Base-by-base conservation (phyloP, 306 rosid species). In the Pyrus bretschneideri region DNA sequence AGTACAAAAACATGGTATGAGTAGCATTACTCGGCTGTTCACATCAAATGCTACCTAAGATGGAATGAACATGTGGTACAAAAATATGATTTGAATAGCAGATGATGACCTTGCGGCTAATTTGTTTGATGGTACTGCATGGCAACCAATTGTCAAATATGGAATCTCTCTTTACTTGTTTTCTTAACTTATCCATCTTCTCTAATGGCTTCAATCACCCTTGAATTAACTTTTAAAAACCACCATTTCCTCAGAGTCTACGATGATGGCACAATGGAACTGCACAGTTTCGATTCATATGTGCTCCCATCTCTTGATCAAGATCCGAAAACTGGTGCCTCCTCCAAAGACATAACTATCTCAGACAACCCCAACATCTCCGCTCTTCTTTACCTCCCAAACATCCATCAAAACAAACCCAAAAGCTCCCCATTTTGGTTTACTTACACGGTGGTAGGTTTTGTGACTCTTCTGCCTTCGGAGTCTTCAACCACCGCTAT, bases 391-490 rank as follows among this genome's bases (percentile, higher is more conserved):
- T 86, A 80, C 81, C 89, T 88, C 65, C 90, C 86, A 13, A 77
- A 74, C 45, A 45, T 67, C 10, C 27, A 73, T 44, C 10, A 25
- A 27, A 45, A 59, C 69, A 51, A 10, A 42, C 2, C 35, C 72
- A 76, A 9, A 86, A 70, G 74, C 25, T 88, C 4, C 91, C 91
- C 10, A 35, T 89, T 67, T 63, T 87, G 76, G 82, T 86, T 63
- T 86, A 83, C 76, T 85, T 79, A 67, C 91, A 89, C 18, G 91
- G 89, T 0, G 89, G 93, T 10, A 86, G 57, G 1, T 81, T 87
- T 72, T 57, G 79, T 0, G 89, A 80, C 33, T 31, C 5, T 44
- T 87, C 93, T 0, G 81, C 91, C 18, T 90, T 84, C 78, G 65
- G 86, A 33, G 65, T 64, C 62, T 75, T 78, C 54, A 70, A 81